Conservation (phyloP, 345 rosid genomes). For the Luvunga scandens region DNA sequence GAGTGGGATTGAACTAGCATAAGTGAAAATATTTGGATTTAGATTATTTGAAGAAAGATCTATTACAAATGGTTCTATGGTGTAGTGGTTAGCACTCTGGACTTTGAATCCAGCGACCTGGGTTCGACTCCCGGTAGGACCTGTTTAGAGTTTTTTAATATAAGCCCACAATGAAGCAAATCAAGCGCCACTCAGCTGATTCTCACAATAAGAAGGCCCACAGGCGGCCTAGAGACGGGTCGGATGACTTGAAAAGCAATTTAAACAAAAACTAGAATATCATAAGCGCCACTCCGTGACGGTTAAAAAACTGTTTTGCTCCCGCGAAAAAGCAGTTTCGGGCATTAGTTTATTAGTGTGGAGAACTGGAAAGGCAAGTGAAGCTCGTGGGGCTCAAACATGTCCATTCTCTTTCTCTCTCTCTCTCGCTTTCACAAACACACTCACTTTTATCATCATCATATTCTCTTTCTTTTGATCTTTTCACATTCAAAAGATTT, state of each 20-base stretch:
- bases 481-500: not conserved
- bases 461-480: conserved; percentile 12
- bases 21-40: too few species aligned
- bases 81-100: conserved; percentile 99
- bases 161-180: too few species aligned
- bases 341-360: conserved; percentile 40
- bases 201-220: not conserved
- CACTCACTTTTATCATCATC: conserved; percentile 1
- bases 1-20: too few species aligned
- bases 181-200: not conserved
- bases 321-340: conserved; percentile 49
- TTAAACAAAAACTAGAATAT: not conserved
- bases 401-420: not conserved
- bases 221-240: conserved; percentile 2
- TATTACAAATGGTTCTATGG: conserved; percentile 58
- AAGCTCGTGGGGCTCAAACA: conserved; percentile 34
- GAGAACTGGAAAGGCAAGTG: conserved; percentile 62
- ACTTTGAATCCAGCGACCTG: conserved; percentile 98
- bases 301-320: conserved; percentile 42
- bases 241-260: not conserved
- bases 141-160: conserved; percentile 9
- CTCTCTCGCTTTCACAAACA: not conserved
- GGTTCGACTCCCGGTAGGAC: conserved; percentile 98
- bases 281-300: conserved; percentile 29
- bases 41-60: not conserved